Percentiles rank a stretch among this genome's conserved stretches.
Evolutionary conservation across 371 early-diverging fungal species (phyloP).

Genomic region (Gilbertella persicaria): DNA sequence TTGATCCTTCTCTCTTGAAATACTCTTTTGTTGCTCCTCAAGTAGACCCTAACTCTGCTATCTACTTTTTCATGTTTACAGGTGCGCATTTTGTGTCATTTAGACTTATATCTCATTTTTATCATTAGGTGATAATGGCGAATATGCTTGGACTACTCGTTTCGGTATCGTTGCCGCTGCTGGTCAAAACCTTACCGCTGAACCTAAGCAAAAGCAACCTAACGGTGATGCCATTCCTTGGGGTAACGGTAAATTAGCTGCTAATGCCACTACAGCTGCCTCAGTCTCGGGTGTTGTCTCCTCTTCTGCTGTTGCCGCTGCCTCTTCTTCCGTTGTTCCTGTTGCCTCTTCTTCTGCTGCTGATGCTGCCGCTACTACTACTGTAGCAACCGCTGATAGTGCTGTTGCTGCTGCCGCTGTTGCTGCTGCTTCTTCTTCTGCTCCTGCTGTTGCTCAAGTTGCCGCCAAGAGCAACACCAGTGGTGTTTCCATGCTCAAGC

Average conservation of each 20-base stretch:
- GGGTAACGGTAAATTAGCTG: slow-evolving; percentile 39
- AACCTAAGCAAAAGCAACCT: slow-evolving; percentile 26
- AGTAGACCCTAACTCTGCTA: slow-evolving; percentile 41
- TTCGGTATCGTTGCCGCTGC: slow-evolving; percentile 37
- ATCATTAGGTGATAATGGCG: slow-evolving; percentile 31
- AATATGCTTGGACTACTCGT: slow-evolving; percentile 43
- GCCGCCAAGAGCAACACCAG: background rate
- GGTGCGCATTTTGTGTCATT: slow-evolving; percentile 4
- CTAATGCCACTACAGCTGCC: background rate
- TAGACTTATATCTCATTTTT: background rate
- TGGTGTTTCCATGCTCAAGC: slow-evolving; percentile 15
- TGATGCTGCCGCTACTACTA: background rate
- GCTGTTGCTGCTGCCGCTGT: slow-evolving; percentile 1
- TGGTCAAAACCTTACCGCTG: slow-evolving; percentile 20
- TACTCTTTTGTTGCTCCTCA: slow-evolving; percentile 29
- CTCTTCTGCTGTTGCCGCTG: background rate
- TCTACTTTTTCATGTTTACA: slow-evolving; percentile 56
- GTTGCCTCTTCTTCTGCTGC: slow-evolving; percentile 2
- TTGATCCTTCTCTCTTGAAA: slow-evolving; percentile 16
- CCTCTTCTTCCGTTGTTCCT: background rate
- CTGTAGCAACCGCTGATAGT: background rate
- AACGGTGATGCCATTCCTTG: slow-evolving; percentile 47
- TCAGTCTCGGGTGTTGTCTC: too few relatives aligned
- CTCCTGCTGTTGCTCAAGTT: slow-evolving; percentile 9
- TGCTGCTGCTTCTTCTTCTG: background rate